These are phyloP conservation scores for Emergomyces pasteurianus DNA, from an alignment of 2,329 filamentous ascomycete genomes.

Conservation along the genomic window DNA sequence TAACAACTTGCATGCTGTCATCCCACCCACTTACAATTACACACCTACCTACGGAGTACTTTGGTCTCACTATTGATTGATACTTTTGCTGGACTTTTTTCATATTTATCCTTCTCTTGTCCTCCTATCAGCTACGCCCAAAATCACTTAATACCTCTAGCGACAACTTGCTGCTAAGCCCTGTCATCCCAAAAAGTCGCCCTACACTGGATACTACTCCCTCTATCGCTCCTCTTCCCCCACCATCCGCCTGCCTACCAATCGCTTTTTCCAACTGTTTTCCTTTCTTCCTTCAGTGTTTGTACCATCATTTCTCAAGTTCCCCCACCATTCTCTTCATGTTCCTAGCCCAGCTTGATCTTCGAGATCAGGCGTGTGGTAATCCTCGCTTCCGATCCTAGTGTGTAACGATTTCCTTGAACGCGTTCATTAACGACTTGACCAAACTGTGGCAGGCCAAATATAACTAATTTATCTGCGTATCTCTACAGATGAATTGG, in stretches of 20 bases:
- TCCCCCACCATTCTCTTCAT: neutral
- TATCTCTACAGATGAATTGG: constrained; percentile 16
- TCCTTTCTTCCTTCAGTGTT: constrained; percentile 1
- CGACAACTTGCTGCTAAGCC: neutral
- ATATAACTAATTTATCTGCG: constrained; percentile 11
- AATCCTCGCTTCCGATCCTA: constrained; percentile 6
- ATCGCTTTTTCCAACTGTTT: neutral
- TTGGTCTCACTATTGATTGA: neutral
- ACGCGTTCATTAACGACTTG: neutral
- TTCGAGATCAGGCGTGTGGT: constrained; percentile 10
- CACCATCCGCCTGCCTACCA: neutral
- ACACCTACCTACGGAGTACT: neutral
- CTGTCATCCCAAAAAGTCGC: neutral
- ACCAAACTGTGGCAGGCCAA: constrained; percentile 6
- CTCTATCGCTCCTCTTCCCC: neutral
- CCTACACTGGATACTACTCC: neutral
- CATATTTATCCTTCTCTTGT: neutral
- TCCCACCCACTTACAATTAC: neutral
- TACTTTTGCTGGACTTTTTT: neutral
- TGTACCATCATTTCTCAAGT: constrained; percentile 1
- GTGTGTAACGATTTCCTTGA: constrained; percentile 10
- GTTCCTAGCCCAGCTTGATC: constrained; percentile 8
- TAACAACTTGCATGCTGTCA: neutral
- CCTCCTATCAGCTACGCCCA: neutral
- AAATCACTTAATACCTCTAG: neutral